A percentile compares a stretch with the other conserved stretches of the same genome.
Conservation (phyloP, 495 filamentous ascomycete species). For the Podospora comata region DNA sequence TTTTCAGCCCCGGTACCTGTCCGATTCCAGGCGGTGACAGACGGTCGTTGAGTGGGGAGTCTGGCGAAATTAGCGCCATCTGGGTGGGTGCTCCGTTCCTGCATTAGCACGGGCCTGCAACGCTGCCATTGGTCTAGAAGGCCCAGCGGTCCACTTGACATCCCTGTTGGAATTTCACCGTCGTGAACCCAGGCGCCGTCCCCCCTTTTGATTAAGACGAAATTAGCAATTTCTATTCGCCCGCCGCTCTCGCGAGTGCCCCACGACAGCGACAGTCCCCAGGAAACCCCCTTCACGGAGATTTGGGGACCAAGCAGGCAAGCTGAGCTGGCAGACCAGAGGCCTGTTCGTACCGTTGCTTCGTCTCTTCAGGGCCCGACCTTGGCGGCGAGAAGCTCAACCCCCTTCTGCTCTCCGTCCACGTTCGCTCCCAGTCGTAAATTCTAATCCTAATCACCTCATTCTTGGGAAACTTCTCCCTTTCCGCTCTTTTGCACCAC, state of each 20-base stretch:
- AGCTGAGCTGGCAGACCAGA: conserved; percentile 8
- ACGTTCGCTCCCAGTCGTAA: conserved; percentile 13
- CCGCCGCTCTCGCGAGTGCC: conserved; percentile 17
- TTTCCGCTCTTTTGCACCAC: conserved; percentile 23
- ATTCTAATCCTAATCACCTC: conserved; percentile 26
- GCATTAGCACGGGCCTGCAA: conserved; percentile 18
- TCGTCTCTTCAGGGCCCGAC: conserved; percentile 19
- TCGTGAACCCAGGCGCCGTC: conserved; percentile 8
- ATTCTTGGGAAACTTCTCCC: conserved; percentile 9
- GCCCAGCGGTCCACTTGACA: background rate
- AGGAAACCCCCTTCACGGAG: conserved; percentile 23
- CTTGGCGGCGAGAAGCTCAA: conserved; percentile 12
- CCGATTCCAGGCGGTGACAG: conserved; percentile 8
- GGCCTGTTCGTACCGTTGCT: conserved; percentile 17
- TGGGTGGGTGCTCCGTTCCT: conserved; percentile 21
- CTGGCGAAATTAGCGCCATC: conserved; percentile 32
- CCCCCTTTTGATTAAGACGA: conserved; percentile 34
- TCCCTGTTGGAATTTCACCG: conserved; percentile 16
- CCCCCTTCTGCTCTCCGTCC: conserved; percentile 8
- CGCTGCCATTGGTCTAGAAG: background rate
- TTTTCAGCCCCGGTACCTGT: conserved; percentile 10
- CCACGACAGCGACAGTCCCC: conserved; percentile 6
- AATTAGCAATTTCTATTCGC: conserved; percentile 40
- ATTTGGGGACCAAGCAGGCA: conserved; percentile 29
- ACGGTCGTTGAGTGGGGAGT: background rate